Base-by-base conservation (phyloP, 169 alveolate species). In the Eimeria falciformis region DNA sequence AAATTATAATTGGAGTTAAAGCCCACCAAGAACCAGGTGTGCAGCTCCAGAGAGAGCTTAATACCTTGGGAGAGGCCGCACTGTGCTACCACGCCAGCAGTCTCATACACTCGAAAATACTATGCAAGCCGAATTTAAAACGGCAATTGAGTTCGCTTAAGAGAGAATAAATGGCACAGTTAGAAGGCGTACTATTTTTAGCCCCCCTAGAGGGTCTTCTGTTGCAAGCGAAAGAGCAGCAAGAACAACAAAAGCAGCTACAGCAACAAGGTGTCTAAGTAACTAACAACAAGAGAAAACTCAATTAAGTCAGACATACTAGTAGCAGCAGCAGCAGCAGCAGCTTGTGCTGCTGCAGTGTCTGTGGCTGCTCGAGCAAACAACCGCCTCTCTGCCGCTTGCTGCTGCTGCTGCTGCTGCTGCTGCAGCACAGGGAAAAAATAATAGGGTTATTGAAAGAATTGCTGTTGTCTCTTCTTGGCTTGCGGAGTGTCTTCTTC, bases 241-340 rank as follows among this genome's bases (percentile, higher is more conserved):
- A 58, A 27, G 17, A 17, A 50, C 17, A 50, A 50, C 9, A 50
- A 9, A 50, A 50, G 17, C 58, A 47, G 58, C 58, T 9, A 14
- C 58, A 47, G 58, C 58, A 47, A 47, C 58, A 47, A 14, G 21
- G 6, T 14, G 58, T 6, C 58, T 6, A 47, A 47, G 14, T 6
- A 6, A 47, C 21, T 14, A 47, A 58, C 71, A 58, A n/a, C 73
- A 62, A 2, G 7, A 29, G 37, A 3, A 62, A 62, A 14, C 2
- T 9, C 29, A 14, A 29, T 29, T 18, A n/a, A 12, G 25, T n/a
- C 73, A 62, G n/a, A 21, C 4, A 12, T 50, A 50, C 11, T 29
- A 62, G 73, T 29, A 62, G 73, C 73, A 68, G 79, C 79, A 68
- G 47, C 79, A 68, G 79, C 79, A 68, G 47, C 79, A 68, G n/a